phyloP scores from a whole-genome alignment of 306 rosid genomes.

The Begonia fuchsioides region DNA sequence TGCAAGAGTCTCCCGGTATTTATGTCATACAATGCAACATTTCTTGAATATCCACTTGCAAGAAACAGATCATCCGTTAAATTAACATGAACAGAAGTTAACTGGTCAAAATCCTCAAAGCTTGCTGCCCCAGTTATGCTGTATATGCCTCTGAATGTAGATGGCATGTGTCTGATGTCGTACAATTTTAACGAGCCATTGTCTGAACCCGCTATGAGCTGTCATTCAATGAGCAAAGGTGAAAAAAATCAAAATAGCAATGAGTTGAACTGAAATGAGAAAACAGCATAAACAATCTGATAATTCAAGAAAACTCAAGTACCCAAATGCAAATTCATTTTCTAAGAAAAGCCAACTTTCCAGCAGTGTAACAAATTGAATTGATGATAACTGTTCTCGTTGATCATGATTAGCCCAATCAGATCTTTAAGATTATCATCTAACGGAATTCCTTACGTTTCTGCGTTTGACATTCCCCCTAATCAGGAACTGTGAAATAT shows the following conservation, averaged over 20 bases:
- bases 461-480: too few species aligned
- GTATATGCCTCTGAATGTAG: slow-evolving; percentile 20
- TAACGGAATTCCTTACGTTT: too few species aligned
- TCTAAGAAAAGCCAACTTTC: too few species aligned
- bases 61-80: slow-evolving; percentile 64
- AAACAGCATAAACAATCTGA: too few species aligned
- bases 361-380: too few species aligned
- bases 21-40: slow-evolving; percentile 76
- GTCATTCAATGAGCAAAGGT: slow-evolving; percentile 12
- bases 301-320: too few species aligned
- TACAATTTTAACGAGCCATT: slow-evolving; percentile 68
- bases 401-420: too few species aligned
- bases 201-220: slow-evolving; percentile 92
- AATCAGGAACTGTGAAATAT: too few species aligned
- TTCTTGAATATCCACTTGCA: slow-evolving; percentile 76
- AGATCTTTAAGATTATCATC: too few species aligned
- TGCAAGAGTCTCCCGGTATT: slow-evolving; percentile 47
- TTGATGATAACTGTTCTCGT: too few species aligned
- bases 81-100: slow-evolving; percentile 83
- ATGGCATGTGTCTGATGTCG: slow-evolving; percentile 34
- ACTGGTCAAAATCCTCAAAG: slow-evolving; percentile 66
- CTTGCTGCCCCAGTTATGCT: slow-evolving; percentile 30
- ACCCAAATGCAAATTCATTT: too few species aligned
- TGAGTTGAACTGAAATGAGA: too few species aligned
- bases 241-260: slow-evolving; percentile 1